Percentiles rank a stretch among this genome's conserved stretches.
These are phyloP conservation scores for Parascedosporium putredinis DNA, from an alignment of 2,329 filamentous ascomycete species.

Conservation along the genomic window DNA sequence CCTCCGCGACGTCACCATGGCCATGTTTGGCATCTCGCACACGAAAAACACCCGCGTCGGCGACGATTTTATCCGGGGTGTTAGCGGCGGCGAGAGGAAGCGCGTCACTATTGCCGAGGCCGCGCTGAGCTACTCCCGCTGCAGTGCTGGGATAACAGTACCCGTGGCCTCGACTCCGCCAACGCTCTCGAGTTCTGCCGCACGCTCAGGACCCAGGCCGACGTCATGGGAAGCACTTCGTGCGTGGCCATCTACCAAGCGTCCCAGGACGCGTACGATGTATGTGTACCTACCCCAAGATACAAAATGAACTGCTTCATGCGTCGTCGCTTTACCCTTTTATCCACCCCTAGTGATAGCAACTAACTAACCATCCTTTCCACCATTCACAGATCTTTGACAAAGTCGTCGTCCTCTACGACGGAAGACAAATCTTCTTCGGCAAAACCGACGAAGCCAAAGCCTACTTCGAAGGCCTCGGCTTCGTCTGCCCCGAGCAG, in stretches of 20 bases:
- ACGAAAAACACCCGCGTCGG: constrained; percentile 42
- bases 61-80: constrained; percentile 42
- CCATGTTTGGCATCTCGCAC: constrained; percentile 43
- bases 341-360: background rate
- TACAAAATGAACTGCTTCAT: background rate
- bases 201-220: constrained; percentile 37
- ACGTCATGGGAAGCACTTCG: constrained; percentile 35
- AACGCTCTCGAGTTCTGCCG: constrained; percentile 45
- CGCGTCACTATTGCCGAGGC: constrained; percentile 24
- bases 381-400: constrained; percentile 42
- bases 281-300: background rate
- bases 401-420: constrained; percentile 57
- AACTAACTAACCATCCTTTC: constrained; percentile 5
- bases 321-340: background rate
- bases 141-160: constrained; percentile 34
- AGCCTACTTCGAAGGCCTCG: constrained; percentile 49
- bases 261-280: constrained; percentile 42
- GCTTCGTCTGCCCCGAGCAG: constrained; percentile 55
- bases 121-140: constrained; percentile 16
- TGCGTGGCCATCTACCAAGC: constrained; percentile 46
- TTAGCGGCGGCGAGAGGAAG: constrained; percentile 38
- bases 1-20: constrained; percentile 42
- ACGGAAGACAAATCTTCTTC: constrained; percentile 58
- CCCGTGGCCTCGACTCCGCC: constrained; percentile 39
- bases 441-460: constrained; percentile 51